phyloP scores from a whole-genome alignment of 192 early-diverging fungal species.

The Haplosporangium gracile region DNA sequence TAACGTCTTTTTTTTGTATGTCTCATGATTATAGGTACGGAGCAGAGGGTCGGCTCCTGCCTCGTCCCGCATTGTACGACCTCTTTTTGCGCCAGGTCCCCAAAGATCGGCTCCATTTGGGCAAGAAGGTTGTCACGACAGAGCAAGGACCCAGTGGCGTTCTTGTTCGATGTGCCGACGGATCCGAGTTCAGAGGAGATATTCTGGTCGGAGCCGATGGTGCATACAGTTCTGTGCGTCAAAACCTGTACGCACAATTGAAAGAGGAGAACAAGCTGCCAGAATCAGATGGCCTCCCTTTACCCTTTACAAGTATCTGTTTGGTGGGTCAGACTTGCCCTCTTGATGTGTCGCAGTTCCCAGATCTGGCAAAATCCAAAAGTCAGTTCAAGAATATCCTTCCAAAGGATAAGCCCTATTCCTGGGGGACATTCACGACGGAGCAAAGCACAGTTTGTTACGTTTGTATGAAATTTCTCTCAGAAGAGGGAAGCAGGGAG shows the following conservation, averaged over 20 bases:
- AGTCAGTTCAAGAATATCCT: not conserved
- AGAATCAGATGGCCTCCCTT: not conserved
- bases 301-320: constrained; percentile 1
- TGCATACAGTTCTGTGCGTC: constrained; percentile 25
- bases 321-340: constrained; percentile 13
- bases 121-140: constrained; percentile 19
- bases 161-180: constrained; percentile 19
- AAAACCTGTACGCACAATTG: constrained; percentile 9
- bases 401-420: constrained; percentile 1
- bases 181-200: constrained; percentile 7
- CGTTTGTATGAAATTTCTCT: constrained; percentile 1
- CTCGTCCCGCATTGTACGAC: constrained; percentile 13
- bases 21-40: constrained; percentile 4
- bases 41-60: not conserved
- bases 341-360: not conserved
- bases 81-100: not conserved
- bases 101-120: constrained; percentile 4
- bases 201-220: constrained; percentile 7
- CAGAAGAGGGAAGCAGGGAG: not conserved
- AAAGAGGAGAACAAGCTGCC: not conserved
- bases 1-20: too few relatives aligned
- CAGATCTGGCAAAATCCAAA: not conserved
- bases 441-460: constrained; percentile 9
- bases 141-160: constrained; percentile 17
- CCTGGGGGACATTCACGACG: constrained; percentile 15